Base-by-base conservation (phyloP, 192 early-diverging fungal genomes). In the Lunasporangiospora selenospora region DNA sequence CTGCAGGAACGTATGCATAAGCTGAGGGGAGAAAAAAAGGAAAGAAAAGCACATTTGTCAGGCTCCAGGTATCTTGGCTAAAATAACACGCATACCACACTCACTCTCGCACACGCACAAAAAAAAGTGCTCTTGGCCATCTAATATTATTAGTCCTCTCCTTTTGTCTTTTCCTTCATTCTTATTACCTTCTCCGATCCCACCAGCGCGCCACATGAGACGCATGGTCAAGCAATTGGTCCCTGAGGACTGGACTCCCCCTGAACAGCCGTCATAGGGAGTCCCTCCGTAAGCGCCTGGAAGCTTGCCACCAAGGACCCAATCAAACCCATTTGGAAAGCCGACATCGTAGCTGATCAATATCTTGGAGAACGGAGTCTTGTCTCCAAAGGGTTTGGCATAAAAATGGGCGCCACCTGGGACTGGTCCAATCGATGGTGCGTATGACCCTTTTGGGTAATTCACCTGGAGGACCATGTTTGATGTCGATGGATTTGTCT, bases 321-420 rank as follows among this genome's bases (percentile, higher is more conserved):
- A 83, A 10, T 76, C 19, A 71, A 83, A 83, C 31, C 66, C 64
- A 13, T 29, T 40, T 26, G 75, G 77, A 58, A 83, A 83, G 12
- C 65, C 77, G 24, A 83, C 39, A 38, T 78, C 62, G 47, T 83
- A 83, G 11, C 75, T 73, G 21, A 83, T 39, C 52, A 83, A 63
- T 29, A 76, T 77, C 58, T 67, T 73, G 31, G 63, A 60, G 37
- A 58, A 83, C 3, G 65, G 54, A 1, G 66, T 50, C 12, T 50
- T 19, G 16, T 77, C 36, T 3, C 75, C 75, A 65, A 79, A 75
- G 2, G 82, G 82, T 4, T 23, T 51, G 2, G 77, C 63, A 40
- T 77, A 79, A 47, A 83, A 83, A 32, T 80, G 77, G 12, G 77
- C 54, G 6, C 82, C 82, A 3, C 82, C 82, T 1, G 31, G n/a